Percentiles rank a stretch among this genome's conserved stretches.
These are phyloP conservation scores for Lachnellula willkommii DNA, from an alignment of 2,329 filamentous ascomycete species.

Conservation along the genomic window DNA sequence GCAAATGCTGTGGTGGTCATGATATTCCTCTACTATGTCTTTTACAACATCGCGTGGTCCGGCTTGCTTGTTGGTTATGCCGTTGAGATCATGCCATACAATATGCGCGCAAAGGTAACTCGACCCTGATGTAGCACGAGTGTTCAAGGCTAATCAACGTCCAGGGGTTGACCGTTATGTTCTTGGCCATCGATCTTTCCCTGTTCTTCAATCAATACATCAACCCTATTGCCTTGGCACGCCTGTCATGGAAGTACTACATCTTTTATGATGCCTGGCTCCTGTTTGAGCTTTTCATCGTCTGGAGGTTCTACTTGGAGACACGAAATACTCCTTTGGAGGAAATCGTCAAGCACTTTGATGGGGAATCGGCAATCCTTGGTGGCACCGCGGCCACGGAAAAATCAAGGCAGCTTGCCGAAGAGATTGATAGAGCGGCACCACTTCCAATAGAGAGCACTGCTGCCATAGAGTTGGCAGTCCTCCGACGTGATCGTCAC, in stretches of 20 bases:
- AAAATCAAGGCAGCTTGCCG: constrained; percentile 12
- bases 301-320: constrained; percentile 33
- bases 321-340: constrained; percentile 39
- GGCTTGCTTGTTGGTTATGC: constrained; percentile 24
- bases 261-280: constrained; percentile 36
- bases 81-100: constrained; percentile 27
- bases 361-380: constrained; percentile 35
- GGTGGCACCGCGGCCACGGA: constrained; percentile 8
- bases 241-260: constrained; percentile 38
- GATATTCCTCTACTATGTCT: constrained; percentile 46
- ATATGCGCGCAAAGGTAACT: constrained; percentile 28
- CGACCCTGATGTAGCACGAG: neutral
- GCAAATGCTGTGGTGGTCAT: constrained; percentile 35
- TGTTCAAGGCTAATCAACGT: neutral
- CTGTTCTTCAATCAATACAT: constrained; percentile 39
- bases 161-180: constrained; percentile 35
- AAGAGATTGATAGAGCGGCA: constrained; percentile 10
- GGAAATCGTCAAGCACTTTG: constrained; percentile 40
- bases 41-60: constrained; percentile 34
- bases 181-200: constrained; percentile 36
- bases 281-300: constrained; percentile 20
- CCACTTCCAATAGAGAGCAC: constrained; percentile 1
- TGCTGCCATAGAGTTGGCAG: neutral
- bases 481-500: neutral
- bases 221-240: constrained; percentile 36